A percentile compares a stretch with the other conserved stretches of the same genome.
phyloP scores from a whole-genome alignment of 2,329 filamentous ascomycete species.

The Fonsecaea nubica region DNA sequence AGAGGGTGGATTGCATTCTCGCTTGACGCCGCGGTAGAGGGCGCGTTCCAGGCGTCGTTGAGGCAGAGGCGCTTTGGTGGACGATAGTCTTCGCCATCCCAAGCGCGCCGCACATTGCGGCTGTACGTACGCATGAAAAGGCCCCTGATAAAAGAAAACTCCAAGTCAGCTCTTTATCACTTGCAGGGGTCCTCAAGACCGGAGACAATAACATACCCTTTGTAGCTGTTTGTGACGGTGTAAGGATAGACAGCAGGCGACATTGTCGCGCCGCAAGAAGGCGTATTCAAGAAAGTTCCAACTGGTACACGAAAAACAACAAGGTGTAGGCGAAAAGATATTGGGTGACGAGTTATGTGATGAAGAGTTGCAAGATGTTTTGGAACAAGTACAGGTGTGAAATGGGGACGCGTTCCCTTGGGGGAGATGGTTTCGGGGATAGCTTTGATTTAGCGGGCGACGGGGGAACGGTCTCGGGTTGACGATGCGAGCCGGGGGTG shows the following conservation, averaged over 20 bases:
- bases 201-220: conserved; percentile 47
- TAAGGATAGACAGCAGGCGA: conserved; percentile 47
- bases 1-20: conserved; percentile 42
- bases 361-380: conserved; percentile 8
- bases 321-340: not conserved
- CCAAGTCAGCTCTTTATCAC: conserved; percentile 23
- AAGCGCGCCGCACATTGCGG: conserved; percentile 55
- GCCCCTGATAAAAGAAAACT: conserved; percentile 45
- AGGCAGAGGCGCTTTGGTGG: conserved; percentile 56
- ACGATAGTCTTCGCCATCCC: conserved; percentile 52
- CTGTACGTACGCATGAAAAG: conserved; percentile 58
- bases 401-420: conserved; percentile 32
- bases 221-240: conserved; percentile 59
- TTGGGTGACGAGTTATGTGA: conserved; percentile 8
- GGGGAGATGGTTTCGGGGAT: conserved; percentile 10
- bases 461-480: conserved; percentile 25
- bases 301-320: not conserved
- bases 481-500: conserved; percentile 32
- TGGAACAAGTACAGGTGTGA: conserved; percentile 16
- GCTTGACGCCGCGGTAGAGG: conserved; percentile 25
- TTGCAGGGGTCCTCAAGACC: conserved; percentile 19
- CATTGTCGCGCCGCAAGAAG: conserved; percentile 35
- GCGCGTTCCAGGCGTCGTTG: conserved; percentile 41
- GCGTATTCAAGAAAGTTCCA: not conserved
- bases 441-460: conserved; percentile 32